These are phyloP conservation scores for Leucosporidium creatinivorum DNA, from an alignment of 768 basidiomycete genomes.

Conservation along the genomic window DNA sequence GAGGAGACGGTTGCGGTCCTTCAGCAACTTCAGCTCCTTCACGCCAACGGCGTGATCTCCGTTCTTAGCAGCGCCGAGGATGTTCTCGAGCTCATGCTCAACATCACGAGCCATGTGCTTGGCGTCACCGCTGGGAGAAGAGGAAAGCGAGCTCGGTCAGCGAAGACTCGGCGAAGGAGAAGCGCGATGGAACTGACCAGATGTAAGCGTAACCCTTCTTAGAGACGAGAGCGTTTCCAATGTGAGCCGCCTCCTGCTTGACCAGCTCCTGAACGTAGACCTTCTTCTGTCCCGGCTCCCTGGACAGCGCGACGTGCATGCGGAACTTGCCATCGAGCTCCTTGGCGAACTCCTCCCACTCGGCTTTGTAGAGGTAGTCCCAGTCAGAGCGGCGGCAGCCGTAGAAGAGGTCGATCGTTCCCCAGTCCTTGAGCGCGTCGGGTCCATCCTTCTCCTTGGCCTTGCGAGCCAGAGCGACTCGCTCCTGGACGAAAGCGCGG, in stretches of 20 bases:
- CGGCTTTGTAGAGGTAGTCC: constrained; percentile 90
- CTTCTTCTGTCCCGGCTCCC: constrained; percentile 85
- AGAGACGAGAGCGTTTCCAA: constrained; percentile 81
- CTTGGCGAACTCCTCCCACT: constrained; percentile 80
- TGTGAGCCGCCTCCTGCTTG: constrained; percentile 72
- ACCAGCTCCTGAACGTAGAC: constrained; percentile 98
- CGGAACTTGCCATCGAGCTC: constrained; percentile 88
- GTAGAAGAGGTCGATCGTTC: constrained; percentile 86
- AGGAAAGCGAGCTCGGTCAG: background rate
- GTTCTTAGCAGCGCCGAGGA: constrained; percentile 85
- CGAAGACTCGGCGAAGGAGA: background rate
- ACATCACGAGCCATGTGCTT: constrained; percentile 94
- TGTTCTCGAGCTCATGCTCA: constrained; percentile 68
- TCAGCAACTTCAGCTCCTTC: constrained; percentile 66
- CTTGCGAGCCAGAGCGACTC: constrained; percentile 88
- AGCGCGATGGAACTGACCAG: constrained; percentile 11
- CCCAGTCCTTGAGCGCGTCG: constrained; percentile 92
- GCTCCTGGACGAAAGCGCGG: constrained; percentile 97
- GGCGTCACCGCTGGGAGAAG: constrained; percentile 26
- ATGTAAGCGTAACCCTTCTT: constrained; percentile 58
- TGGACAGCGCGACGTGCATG: constrained; percentile 83
- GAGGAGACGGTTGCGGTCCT: constrained; percentile 73
- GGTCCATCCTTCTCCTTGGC: constrained; percentile 92
- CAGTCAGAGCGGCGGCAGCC: constrained; percentile 82
- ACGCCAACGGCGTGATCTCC: constrained; percentile 45